Evolutionary conservation across 1,284 basidiomycete species (phyloP), one percentile per base, ranked within the genome.

Genomic region (Stereum hirsutum): DNA sequence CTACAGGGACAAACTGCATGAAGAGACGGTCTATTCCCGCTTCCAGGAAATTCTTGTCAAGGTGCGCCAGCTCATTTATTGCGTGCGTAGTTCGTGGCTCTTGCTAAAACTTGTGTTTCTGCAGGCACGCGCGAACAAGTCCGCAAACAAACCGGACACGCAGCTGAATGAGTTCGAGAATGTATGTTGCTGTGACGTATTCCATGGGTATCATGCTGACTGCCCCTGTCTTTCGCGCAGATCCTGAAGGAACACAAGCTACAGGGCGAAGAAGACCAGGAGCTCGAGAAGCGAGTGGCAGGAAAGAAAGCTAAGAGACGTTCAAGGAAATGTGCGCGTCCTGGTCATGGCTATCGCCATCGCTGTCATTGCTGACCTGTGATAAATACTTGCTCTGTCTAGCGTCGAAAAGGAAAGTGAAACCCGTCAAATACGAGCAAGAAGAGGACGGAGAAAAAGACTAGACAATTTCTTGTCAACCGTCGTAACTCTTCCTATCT

Each of bases 1-100:
- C 64, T 97, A 99, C 57, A 85, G 92, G 49, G 95, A 99, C 69
- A 99, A 99, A 65, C 68, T 99, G 27, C 89, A 95, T 62, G 92
- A 97, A 52, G 72, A 81, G 43, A 71, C 65, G 0, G 95, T 99
- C 10, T 98, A 78, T 63, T 73, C 75, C 39, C 72, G 83, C 36
- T 98, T 99, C 64, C 73, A 74, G 24, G 94, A 98, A 59, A 97
- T 99, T 46, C 72, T 99, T 21, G 66, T 68, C 44, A 90, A 89
- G 69, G 80, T 73, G 24, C 39, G 65, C 49, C 24, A 23, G 11
- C 6, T 30, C 39, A 10, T 19, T 14, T 28, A 15, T 15, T 10
- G 15, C 26, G 8, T 17, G 33, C n/a, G 26, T 31, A 14, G n/a
- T n/a, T 35, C 31, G 17, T 44, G n/a, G 27, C 7, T 15, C 20